These are phyloP conservation scores for Calonectria pseudoturangicola DNA, from an alignment of 2,329 filamentous ascomycete species.

Conservation along the genomic window DNA sequence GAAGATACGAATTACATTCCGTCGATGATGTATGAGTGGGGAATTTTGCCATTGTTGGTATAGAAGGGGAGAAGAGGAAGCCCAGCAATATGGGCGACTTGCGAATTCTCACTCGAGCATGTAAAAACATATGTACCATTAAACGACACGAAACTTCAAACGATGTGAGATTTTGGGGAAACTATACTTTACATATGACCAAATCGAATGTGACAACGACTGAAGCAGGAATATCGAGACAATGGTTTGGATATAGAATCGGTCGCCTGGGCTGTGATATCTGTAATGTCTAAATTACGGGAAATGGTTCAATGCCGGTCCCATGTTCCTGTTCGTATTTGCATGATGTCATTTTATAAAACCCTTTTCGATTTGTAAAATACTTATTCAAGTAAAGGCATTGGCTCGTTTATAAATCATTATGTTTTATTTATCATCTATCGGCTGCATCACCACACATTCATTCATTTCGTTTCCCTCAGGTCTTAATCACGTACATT, in stretches of 20 bases:
- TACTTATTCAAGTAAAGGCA: too few species aligned
- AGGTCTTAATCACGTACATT: background rate
- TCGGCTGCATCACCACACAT: background rate
- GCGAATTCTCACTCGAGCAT: slow-evolving; percentile 43
- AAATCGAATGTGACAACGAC: background rate
- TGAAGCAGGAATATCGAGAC: background rate
- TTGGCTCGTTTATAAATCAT: background rate
- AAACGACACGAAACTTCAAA: slow-evolving; percentile 40
- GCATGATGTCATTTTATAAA: background rate
- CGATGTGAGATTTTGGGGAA: slow-evolving; percentile 25
- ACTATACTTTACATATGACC: background rate
- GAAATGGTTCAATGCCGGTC: background rate
- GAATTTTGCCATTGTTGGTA: slow-evolving; percentile 7
- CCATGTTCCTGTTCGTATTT: background rate
- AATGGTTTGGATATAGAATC: too few species aligned
- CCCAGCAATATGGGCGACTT: slow-evolving; percentile 25
- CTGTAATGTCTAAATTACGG: too few species aligned
- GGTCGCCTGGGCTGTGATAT: background rate
- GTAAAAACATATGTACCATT: slow-evolving; percentile 54
- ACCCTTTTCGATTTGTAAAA: background rate
- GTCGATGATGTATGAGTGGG: slow-evolving; percentile 1
- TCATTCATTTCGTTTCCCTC: too few species aligned
- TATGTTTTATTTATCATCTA: background rate
- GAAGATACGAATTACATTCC: background rate
- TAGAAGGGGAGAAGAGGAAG: slow-evolving; percentile 26